Evolutionary conservation across 2,329 filamentous ascomycete species (phyloP).

Genomic region (Pseudopithomyces chartarum): DNA sequence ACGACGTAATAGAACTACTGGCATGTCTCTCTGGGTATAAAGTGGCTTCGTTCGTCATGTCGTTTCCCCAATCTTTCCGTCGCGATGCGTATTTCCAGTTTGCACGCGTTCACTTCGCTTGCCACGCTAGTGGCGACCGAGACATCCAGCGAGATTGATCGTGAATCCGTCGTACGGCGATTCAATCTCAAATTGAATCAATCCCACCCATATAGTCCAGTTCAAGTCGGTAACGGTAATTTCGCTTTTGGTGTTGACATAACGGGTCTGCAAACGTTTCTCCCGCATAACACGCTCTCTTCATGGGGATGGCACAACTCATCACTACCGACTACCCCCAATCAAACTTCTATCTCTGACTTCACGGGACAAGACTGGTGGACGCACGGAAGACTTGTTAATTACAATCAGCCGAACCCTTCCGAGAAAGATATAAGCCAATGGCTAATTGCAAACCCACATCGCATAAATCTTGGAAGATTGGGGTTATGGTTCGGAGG

Average conservation of each 20-base stretch:
- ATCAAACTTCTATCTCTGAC: conserved; percentile 43
- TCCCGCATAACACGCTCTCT: conserved; percentile 49
- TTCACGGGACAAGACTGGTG: conserved; percentile 52
- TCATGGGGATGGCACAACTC: conserved; percentile 55
- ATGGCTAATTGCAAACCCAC: conserved; percentile 61
- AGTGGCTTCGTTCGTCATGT: not conserved
- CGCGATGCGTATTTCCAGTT: not conserved
- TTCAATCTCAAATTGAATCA: conserved; percentile 57
- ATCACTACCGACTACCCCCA: conserved; percentile 46
- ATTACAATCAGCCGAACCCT: conserved; percentile 51
- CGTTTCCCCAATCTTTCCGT: not conserved
- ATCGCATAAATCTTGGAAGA: conserved; percentile 56
- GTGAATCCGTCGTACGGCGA: conserved; percentile 31
- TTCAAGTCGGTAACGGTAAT: conserved; percentile 57
- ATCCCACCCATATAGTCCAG: conserved; percentile 56
- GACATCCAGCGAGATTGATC: conserved; percentile 28
- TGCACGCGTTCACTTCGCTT: not conserved
- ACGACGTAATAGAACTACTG: conserved; percentile 9
- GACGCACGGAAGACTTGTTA: conserved; percentile 51
- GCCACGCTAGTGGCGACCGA: not conserved
- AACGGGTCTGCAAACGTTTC: conserved; percentile 53
- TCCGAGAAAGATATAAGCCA: conserved; percentile 51
- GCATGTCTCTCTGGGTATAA: not conserved
- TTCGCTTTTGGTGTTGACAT: conserved; percentile 55
- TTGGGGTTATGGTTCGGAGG: conserved; percentile 55